phyloP scores from a whole-genome alignment of 2,329 filamentous ascomycete genomes.

The Diaporthe amygdali region DNA sequence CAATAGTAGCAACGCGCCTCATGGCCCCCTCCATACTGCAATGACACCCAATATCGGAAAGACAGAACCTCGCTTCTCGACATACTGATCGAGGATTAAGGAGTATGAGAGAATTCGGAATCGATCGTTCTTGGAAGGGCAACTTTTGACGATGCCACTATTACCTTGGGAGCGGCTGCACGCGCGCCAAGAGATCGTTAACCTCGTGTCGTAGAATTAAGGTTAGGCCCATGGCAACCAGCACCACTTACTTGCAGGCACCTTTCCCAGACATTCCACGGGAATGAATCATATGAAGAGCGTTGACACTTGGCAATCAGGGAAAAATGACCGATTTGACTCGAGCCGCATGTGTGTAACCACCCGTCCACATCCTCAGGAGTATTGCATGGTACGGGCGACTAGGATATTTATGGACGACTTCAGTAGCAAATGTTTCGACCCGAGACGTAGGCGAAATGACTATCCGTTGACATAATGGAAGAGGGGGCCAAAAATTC shows the following conservation, averaged over 20 bases:
- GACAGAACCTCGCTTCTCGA: not conserved
- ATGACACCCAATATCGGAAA: not conserved
- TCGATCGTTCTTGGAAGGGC: not conserved
- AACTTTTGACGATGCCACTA: not conserved
- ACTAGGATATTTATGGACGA: no score
- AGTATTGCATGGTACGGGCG: not conserved
- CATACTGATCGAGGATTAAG: not conserved
- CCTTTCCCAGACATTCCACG: not conserved
- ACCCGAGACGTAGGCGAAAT: not conserved
- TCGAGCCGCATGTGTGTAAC: slow-evolving; percentile 1
- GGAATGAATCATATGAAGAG: not conserved
- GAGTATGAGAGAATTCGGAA: not conserved
- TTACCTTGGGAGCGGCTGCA: not conserved
- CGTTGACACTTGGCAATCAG: not conserved
- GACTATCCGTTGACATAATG: not conserved
- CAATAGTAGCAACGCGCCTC: not conserved
- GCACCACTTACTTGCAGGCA: not conserved
- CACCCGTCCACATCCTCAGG: not conserved
- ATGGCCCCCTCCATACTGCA: not conserved
- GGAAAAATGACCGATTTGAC: not conserved
- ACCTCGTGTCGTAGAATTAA: slow-evolving; percentile 7
- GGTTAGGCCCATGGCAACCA: not conserved
- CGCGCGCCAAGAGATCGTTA: slow-evolving; percentile 4
- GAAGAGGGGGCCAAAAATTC: not conserved
- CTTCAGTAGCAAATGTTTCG: not conserved